These are phyloP conservation scores for Cladobotryum protrusum DNA, from an alignment of 2,329 filamentous ascomycete species.

Conservation along the genomic window DNA sequence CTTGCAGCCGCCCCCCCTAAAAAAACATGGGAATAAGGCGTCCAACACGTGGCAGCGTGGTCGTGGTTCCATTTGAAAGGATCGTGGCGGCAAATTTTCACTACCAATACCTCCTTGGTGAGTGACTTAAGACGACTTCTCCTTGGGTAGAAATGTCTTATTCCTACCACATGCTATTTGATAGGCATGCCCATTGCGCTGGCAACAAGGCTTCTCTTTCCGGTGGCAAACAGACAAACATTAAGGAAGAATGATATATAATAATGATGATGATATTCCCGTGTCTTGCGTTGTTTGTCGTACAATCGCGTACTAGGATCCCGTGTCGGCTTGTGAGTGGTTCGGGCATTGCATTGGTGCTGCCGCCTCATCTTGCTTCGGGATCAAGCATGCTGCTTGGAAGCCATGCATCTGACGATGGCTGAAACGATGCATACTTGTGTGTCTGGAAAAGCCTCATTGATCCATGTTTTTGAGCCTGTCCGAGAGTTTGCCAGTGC, in stretches of 20 bases:
- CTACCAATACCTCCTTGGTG: not conserved
- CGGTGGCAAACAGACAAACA: not conserved
- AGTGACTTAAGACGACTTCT: not conserved
- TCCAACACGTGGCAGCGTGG: slow-evolving; percentile 1
- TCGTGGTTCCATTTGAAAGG: slow-evolving; percentile 2
- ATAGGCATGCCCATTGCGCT: not conserved
- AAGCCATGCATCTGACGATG: slow-evolving; percentile 1
- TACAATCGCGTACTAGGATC: slow-evolving; percentile 2
- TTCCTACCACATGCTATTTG: not conserved
- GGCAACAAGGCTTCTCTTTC: not conserved
- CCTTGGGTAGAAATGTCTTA: not conserved
- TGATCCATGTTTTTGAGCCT: no score
- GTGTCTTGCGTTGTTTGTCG: slow-evolving; percentile 1
- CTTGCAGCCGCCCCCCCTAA: not conserved
- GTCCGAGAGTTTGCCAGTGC: no score
- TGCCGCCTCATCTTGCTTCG: slow-evolving; percentile 9
- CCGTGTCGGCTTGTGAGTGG: slow-evolving; percentile 10
- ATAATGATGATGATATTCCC: not conserved
- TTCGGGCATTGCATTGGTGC: slow-evolving; percentile 1
- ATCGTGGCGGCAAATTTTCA: not conserved
- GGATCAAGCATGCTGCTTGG: slow-evolving; percentile 1
- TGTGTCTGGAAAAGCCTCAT: not conserved
- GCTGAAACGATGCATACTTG: no score
- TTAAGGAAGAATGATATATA: not conserved
- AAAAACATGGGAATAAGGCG: slow-evolving; percentile 1